A percentile compares a stretch with the other conserved stretches of the same genome.
Evolutionary conservation across 1,139 yeast genomes (phyloP).

Genomic region (Suhomyces guaymorum): DNA sequence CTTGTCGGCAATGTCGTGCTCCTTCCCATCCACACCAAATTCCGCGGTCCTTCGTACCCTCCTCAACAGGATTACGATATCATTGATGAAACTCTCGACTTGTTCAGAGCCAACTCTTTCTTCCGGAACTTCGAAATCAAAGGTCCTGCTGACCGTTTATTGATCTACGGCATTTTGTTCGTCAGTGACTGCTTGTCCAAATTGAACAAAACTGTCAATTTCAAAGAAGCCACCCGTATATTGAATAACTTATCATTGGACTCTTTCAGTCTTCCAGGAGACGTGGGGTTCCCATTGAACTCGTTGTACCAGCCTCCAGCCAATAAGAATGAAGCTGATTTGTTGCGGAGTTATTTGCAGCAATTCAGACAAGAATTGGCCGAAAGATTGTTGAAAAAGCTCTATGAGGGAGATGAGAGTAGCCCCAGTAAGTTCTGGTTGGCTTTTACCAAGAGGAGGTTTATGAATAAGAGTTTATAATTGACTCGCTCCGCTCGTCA

Average conservation of each 20-base stretch:
- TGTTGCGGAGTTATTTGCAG: constrained; percentile 75
- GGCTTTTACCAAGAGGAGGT: constrained; percentile 90
- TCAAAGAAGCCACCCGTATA: constrained; percentile 68
- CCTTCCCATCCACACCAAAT: constrained; percentile 78
- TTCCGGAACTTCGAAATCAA: constrained; percentile 96
- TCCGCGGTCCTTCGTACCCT: constrained; percentile 91
- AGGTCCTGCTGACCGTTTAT: constrained; percentile 91
- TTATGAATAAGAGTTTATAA: constrained; percentile 80
- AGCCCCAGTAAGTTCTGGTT: constrained; percentile 85
- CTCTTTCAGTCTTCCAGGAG: constrained; percentile 91
- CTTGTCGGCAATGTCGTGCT: constrained; percentile 70
- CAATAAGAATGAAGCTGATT: constrained; percentile 73
- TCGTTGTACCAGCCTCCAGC: constrained; percentile 76
- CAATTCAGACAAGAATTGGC: constrained; percentile 97
- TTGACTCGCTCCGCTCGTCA: no score
- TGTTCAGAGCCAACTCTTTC: constrained; percentile 93
- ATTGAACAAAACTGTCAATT: constrained; percentile 46
- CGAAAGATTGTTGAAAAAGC: constrained; percentile 69
- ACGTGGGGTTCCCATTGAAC: constrained; percentile 89
- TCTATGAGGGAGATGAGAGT: constrained; percentile 58
- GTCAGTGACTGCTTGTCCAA: constrained; percentile 80
- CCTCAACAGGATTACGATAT: constrained; percentile 84
- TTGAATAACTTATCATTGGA: constrained; percentile 86
- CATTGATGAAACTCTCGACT: constrained; percentile 84
- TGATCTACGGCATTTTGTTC: constrained; percentile 92